phyloP scores from a whole-genome alignment of 345 rosid species.

The Eucalyptus erythrocorys region DNA sequence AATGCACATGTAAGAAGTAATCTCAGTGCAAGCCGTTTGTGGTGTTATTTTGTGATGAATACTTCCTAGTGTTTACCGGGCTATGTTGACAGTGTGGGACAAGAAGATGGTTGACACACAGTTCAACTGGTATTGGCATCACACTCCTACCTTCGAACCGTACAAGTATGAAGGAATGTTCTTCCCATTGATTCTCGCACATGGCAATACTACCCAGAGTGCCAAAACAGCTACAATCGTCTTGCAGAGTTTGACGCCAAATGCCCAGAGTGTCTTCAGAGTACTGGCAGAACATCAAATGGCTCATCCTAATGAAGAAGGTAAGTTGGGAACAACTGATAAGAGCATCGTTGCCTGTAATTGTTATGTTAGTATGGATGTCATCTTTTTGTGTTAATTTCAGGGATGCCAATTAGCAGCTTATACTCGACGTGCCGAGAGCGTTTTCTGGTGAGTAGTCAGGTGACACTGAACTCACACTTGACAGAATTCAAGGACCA shows the following conservation, averaged over 20 bases:
- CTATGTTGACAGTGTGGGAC: constrained; percentile 69
- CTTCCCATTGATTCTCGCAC: constrained; percentile 74
- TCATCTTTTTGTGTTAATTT: not conserved
- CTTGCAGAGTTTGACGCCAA: constrained; percentile 85
- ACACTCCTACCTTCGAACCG: constrained; percentile 80
- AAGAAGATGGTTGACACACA: constrained; percentile 94
- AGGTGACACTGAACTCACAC: constrained; percentile 78
- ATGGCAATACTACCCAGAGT: constrained; percentile 48
- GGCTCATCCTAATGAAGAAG: constrained; percentile 83
- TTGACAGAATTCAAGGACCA: constrained; percentile 93
- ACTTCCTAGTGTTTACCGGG: not conserved
- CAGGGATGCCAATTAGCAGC: constrained; percentile 68
- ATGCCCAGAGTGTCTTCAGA: constrained; percentile 86
- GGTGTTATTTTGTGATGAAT: not conserved
- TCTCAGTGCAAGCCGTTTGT: not conserved
- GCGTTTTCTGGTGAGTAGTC: constrained; percentile 82
- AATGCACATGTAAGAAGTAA: not conserved
- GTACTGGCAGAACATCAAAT: constrained; percentile 74
- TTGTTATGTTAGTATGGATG: not conserved
- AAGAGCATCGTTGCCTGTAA: not conserved
- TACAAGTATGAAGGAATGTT: constrained; percentile 78
- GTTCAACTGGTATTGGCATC: constrained; percentile 89
- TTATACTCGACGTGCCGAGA: constrained; percentile 65
- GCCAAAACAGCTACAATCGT: constrained; percentile 90
- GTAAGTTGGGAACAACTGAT: constrained; percentile 5